Percentiles rank a stretch among this genome's conserved stretches.
phyloP scores from a whole-genome alignment of 257 asterid species.

The Nicotiana noctiflora region DNA sequence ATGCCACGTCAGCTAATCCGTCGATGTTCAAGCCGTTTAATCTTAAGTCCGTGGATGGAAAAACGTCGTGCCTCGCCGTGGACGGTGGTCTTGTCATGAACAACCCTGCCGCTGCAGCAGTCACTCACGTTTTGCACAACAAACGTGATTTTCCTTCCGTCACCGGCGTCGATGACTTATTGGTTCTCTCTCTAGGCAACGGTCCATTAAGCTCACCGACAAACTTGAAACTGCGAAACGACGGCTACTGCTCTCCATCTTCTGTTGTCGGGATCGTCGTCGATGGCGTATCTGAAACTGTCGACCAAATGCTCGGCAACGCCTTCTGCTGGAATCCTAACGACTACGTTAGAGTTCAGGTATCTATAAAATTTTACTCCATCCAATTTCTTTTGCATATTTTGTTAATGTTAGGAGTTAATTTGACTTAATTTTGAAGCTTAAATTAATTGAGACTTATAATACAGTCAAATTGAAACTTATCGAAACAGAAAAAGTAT shows the following conservation, averaged over 20 bases:
- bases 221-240: conserved; percentile 30
- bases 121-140: conserved; percentile 89
- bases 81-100: conserved; percentile 98
- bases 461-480: background rate
- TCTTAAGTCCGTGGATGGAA: conserved; percentile 66
- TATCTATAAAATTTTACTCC: conserved; percentile 3
- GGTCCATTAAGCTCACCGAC: conserved; percentile 44
- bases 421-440: background rate
- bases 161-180: conserved; percentile 71
- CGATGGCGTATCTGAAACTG: conserved; percentile 90
- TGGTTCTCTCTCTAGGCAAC: conserved; percentile 79
- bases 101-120: conserved; percentile 95
- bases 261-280: conserved; percentile 60
- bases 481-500: background rate
- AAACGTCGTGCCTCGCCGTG: conserved; percentile 68
- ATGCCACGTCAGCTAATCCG: conserved; percentile 88
- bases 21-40: conserved; percentile 70
- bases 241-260: conserved; percentile 51
- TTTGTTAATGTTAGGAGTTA: background rate
- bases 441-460: background rate
- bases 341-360: conserved; percentile 91
- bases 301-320: conserved; percentile 85
- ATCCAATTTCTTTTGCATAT: background rate
- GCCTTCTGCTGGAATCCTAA: conserved; percentile 87
- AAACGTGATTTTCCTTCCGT: conserved; percentile 86